Conservation (phyloP, 306 rosid genomes). For the Castanea sativa region DNA sequence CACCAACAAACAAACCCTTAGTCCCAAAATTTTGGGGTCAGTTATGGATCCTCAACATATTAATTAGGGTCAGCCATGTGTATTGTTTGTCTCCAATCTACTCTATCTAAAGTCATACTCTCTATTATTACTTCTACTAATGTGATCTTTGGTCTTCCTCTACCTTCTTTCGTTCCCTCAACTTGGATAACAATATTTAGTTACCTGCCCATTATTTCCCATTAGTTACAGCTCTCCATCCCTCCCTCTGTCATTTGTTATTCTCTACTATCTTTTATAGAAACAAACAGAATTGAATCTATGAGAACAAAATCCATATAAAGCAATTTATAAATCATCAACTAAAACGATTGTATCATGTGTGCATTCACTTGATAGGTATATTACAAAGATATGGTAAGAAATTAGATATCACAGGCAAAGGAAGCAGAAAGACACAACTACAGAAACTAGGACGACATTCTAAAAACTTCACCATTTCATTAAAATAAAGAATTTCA, state of each 20-base stretch:
- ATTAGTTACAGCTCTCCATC: too few species aligned
- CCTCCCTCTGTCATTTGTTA: neutral
- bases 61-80: too few species aligned
- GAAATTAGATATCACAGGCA: neutral
- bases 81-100: too few species aligned
- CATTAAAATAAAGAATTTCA: neutral
- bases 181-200: too few species aligned
- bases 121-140: too few species aligned
- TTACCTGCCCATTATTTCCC: too few species aligned
- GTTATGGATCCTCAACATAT: too few species aligned
- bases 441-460: neutral
- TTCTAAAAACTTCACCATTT: neutral
- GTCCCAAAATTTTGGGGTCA: too few species aligned
- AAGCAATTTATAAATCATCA: neutral
- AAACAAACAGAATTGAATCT: neutral
- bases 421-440: neutral
- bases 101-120: too few species aligned
- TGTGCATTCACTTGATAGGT: neutral
- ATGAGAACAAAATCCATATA: neutral
- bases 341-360: neutral
- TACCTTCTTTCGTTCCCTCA: too few species aligned
- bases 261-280: neutral
- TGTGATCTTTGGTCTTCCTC: too few species aligned
- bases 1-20: too few species aligned
- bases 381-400: neutral